phyloP scores from a whole-genome alignment of 2,329 filamentous ascomycete genomes.

The Colletotrichum plurivorum region DNA sequence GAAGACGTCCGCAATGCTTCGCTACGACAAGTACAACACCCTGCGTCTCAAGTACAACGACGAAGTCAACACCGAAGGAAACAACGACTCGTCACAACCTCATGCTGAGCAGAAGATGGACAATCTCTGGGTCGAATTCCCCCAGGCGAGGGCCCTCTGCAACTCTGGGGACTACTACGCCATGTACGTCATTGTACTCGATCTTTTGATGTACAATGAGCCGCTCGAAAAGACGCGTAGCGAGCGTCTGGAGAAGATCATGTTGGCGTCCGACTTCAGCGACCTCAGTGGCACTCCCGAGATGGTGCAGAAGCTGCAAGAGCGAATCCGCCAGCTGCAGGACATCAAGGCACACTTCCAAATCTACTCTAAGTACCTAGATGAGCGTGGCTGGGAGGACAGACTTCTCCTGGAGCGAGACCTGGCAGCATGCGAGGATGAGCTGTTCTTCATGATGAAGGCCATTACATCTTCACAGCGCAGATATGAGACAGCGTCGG shows the following conservation, averaged over 20 bases:
- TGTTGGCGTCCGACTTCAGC: conserved; percentile 98
- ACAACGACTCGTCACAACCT: conserved; percentile 65
- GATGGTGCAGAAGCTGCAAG: conserved; percentile 92
- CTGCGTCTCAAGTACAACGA: conserved; percentile 97
- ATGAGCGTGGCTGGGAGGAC: conserved; percentile 93
- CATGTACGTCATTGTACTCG: conserved; percentile 97
- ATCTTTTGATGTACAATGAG: conserved; percentile 95
- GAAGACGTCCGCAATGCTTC: conserved; percentile 92
- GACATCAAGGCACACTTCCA: conserved; percentile 98
- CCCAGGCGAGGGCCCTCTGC: conserved; percentile 92
- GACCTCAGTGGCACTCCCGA: conserved; percentile 93
- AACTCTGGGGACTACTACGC: conserved; percentile 98
- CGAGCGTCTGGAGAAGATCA: conserved; percentile 97
- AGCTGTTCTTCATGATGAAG: conserved; percentile 99
- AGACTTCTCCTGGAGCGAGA: conserved; percentile 91
- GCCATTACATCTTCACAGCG: conserved; percentile 97
- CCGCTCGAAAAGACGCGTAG: conserved; percentile 97
- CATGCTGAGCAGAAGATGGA: conserved; percentile 86
- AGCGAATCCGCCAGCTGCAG: conserved; percentile 92
- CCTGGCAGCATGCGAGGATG: conserved; percentile 90
- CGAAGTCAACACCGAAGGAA: conserved; percentile 80
- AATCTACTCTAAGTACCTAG: conserved; percentile 87
- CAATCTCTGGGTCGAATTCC: conserved; percentile 97
- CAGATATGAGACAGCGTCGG: conserved; percentile 80
- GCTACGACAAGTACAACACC: conserved; percentile 98